Percentiles rank a stretch among this genome's conserved stretches.
Evolutionary conservation across 2,329 filamentous ascomycete genomes (phyloP).

Genomic region (Davidsoniella eucalypti): DNA sequence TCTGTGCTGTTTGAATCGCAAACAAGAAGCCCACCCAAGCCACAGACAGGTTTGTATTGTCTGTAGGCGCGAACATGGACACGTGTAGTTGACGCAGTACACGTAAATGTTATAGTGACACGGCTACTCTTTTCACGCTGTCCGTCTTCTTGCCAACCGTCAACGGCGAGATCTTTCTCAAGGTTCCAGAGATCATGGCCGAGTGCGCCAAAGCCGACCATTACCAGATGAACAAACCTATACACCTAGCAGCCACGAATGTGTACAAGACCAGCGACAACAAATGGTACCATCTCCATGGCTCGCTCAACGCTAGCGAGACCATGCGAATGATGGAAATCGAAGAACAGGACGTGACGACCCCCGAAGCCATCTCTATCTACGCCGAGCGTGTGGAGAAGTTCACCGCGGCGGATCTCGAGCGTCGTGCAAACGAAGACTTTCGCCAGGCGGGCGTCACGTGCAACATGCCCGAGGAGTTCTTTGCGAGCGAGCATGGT

Average conservation of each 20-base stretch:
- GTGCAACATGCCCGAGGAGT: constrained; percentile 17
- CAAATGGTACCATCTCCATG: constrained; percentile 16
- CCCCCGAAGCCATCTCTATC: constrained; percentile 16
- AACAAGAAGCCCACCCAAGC: not conserved
- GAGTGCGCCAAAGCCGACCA: constrained; percentile 13
- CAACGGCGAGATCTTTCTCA: constrained; percentile 10
- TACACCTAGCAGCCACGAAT: constrained; percentile 17
- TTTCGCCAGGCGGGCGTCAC: constrained; percentile 18
- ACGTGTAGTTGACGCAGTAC: not conserved
- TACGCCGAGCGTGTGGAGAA: constrained; percentile 15
- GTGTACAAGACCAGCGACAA: constrained; percentile 15
- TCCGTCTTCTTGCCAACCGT: constrained; percentile 12
- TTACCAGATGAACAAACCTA: constrained; percentile 15
- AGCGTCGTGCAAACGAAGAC: constrained; percentile 15
- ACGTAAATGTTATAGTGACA: not conserved
- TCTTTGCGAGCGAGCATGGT: constrained; percentile 17
- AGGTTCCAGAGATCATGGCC: constrained; percentile 16
- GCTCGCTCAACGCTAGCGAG: constrained; percentile 14
- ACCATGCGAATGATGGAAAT: constrained; percentile 14
- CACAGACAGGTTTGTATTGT: no score
- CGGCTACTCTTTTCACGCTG: not conserved
- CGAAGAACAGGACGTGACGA: constrained; percentile 11
- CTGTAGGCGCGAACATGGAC: no score
- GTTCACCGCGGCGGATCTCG: constrained; percentile 15
- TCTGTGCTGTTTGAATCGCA: not conserved